Percentiles rank a stretch among this genome's conserved stretches.
These are phyloP conservation scores for Hysterium pulicare DNA, from an alignment of 2,329 filamentous ascomycete genomes.

Conservation along the genomic window DNA sequence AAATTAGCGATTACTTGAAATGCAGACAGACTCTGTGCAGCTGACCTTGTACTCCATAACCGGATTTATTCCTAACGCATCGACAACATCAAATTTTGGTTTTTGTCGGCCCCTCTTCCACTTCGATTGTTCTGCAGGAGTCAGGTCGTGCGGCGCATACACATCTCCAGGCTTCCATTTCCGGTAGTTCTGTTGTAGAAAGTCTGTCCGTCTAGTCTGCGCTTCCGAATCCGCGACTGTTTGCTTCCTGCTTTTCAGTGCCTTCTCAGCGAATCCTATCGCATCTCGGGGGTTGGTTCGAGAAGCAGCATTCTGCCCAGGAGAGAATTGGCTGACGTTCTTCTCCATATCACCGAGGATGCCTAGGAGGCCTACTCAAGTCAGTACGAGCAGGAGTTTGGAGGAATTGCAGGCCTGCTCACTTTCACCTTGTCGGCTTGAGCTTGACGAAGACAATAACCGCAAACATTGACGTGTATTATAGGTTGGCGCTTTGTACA, in stretches of 20 bases:
- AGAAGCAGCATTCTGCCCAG: not conserved
- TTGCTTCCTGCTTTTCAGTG: slow-evolving; percentile 9
- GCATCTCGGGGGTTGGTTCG: not conserved
- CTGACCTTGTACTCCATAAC: slow-evolving; percentile 81
- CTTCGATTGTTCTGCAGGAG: slow-evolving; percentile 72
- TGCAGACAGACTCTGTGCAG: slow-evolving; percentile 9
- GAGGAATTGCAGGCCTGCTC: no score
- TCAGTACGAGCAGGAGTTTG: no score
- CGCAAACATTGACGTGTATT: slow-evolving; percentile 15
- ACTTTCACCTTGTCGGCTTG: no score
- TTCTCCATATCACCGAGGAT: slow-evolving; percentile 15
- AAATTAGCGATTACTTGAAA: slow-evolving; percentile 8
- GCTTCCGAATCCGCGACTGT: slow-evolving; percentile 21
- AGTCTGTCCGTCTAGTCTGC: slow-evolving; percentile 42
- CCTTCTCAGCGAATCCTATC: slow-evolving; percentile 8
- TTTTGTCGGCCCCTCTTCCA: slow-evolving; percentile 59
- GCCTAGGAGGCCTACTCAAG: slow-evolving; percentile 12
- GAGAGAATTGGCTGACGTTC: slow-evolving; percentile 10
- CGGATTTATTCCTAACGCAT: slow-evolving; percentile 75
- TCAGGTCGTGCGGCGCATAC: slow-evolving; percentile 87
- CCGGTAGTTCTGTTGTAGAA: slow-evolving; percentile 63
- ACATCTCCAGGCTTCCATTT: slow-evolving; percentile 76
- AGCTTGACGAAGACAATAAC: slow-evolving; percentile 17
- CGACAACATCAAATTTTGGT: slow-evolving; percentile 66
- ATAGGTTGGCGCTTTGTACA: slow-evolving; percentile 11